Evolutionary conservation across 192 early-diverging fungal species (phyloP), one percentile per base, ranked within the genome.

Genomic region (Linnemannia hyalina): DNA sequence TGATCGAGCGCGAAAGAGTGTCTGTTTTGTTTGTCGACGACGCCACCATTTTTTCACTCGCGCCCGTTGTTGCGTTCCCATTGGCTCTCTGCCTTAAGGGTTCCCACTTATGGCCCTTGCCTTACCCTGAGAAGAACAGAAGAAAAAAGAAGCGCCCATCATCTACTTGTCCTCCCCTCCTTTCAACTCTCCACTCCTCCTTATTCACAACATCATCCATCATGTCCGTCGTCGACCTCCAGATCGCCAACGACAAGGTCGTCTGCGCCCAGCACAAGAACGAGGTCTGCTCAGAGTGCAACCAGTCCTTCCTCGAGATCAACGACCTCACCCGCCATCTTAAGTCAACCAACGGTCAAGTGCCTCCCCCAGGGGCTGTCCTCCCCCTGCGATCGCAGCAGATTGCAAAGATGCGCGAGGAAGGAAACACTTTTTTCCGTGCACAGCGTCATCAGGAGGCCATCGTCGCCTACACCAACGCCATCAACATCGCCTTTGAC

Each of bases 351-450:
- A 88, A 92, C 60, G 92, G 93, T 52, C 90, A 92, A 10, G 72
- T 95, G 22, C 95, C 95, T 29, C 92, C 94, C 47, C 93, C 95
- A 18, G 93, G 94, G 74, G 79, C 83, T 29, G 75, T 92, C 73
- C 88, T 92, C 88, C 87, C 91, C 73, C 80, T 91, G 73, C 63
- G 88, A 68, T 89, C 93, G 65, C 75, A 88, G 82, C 88, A 94
- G 90, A 90, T 90, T 75, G 90, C 83, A 87, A 81, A 93, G 89
- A 88, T 92, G 47, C 90, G 88, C 75, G 92, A 93, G n/a, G 93
- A 94, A 36, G 98, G 98, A 63, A 99, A 99, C 93, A 95, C 95
- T 72, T 73, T 91, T 78, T 97, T 97, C 92, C 96, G 95, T 22
- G 91, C 88, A 18, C 95, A 96, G 82, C 94, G 97, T 46, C 96